Conservation (phyloP, 495 filamentous ascomycete species). For the Arthonia radiata region DNA sequence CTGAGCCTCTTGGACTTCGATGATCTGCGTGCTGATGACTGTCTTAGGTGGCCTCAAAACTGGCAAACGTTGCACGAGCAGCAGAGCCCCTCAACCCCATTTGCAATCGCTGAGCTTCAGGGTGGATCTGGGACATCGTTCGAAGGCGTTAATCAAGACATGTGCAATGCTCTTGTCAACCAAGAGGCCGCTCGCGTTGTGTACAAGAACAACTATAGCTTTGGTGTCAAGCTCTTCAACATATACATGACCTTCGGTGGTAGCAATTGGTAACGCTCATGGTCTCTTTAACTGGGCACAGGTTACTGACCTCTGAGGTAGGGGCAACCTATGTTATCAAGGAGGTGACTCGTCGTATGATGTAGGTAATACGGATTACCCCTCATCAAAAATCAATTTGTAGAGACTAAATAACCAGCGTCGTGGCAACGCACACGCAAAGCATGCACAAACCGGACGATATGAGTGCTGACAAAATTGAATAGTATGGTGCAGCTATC, state of each 20-base stretch:
- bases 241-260: constrained; percentile 2
- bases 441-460: background rate
- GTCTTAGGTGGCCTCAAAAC: too few relatives aligned
- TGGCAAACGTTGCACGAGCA: background rate
- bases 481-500: background rate
- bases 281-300: too few relatives aligned
- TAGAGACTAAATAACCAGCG: background rate
- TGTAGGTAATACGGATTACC: constrained; percentile 1
- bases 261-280: constrained; percentile 2
- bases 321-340: constrained; percentile 1
- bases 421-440: constrained; percentile 11
- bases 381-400: too few relatives aligned
- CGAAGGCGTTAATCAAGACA: background rate
- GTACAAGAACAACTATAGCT: constrained; percentile 1
- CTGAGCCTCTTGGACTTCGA: too few relatives aligned
- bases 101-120: background rate
- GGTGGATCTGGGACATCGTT: background rate
- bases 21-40: too few relatives aligned
- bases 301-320: too few relatives aligned
- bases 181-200: constrained; percentile 1
- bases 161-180: background rate
- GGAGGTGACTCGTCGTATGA: constrained; percentile 2
- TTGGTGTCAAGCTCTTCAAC: constrained; percentile 2
- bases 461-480: background rate
- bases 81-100: background rate